phyloP scores from a whole-genome alignment of 1,284 basidiomycete genomes.

The Pascua guehoae region DNA sequence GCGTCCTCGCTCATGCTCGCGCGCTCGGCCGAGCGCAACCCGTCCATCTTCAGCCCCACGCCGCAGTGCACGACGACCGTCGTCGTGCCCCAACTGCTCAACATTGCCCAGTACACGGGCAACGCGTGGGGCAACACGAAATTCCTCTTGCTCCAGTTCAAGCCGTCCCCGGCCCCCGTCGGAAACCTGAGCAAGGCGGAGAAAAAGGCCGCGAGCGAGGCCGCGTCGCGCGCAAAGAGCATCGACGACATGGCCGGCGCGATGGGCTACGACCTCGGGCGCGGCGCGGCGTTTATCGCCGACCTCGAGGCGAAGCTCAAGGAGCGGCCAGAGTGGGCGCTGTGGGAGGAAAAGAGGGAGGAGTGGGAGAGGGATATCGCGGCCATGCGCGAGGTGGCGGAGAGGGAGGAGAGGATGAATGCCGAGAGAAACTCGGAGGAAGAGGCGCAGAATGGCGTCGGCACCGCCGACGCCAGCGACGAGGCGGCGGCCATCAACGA shows the following conservation, averaged over 20 bases:
- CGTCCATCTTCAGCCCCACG: slow-evolving; percentile 72
- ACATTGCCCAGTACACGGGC: slow-evolving; percentile 65
- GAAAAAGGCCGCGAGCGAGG: slow-evolving; percentile 58
- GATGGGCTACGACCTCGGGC: slow-evolving; percentile 51
- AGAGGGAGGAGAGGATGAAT: neutral
- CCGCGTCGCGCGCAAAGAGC: slow-evolving; percentile 61
- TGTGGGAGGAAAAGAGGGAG: neutral
- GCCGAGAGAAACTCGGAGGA: neutral
- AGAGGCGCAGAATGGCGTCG: neutral
- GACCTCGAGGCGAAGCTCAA: slow-evolving; percentile 9
- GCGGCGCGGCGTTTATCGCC: slow-evolving; percentile 14
- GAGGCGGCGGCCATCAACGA: too few relatives aligned
- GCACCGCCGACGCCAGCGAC: neutral
- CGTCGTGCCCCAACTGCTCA: slow-evolving; percentile 67
- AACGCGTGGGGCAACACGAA: slow-evolving; percentile 87
- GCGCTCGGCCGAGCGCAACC: slow-evolving; percentile 87
- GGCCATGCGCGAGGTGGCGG: neutral
- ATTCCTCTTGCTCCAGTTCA: slow-evolving; percentile 81
- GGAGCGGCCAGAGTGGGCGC: slow-evolving; percentile 12
- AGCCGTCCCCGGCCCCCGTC: slow-evolving; percentile 54
- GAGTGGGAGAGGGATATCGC: neutral
- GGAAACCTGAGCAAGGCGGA: slow-evolving; percentile 58
- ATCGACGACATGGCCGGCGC: slow-evolving; percentile 58
- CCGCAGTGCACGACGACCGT: slow-evolving; percentile 66
- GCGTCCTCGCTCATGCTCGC: slow-evolving; percentile 96